Base-by-base conservation (phyloP, 78 protist species). In the Emiliania huxleyi region DNA sequence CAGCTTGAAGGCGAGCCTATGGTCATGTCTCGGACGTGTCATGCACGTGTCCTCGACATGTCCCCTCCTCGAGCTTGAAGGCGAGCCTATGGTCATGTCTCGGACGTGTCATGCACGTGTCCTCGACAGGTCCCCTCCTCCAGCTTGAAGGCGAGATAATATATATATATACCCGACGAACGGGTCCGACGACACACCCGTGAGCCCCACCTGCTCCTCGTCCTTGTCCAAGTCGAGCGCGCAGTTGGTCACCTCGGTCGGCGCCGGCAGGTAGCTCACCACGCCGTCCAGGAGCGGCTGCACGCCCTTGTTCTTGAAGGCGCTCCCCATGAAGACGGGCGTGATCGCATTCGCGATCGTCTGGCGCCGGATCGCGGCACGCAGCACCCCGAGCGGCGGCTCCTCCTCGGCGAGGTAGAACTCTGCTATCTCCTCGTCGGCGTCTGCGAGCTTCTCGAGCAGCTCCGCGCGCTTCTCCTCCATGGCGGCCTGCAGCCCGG, bases 311-410 rank as follows among this genome's bases (percentile, higher is more conserved):
- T 98, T 97, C 93, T 96, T 97, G 95, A 96, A 93, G 29, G 99
- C 99, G 43, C 98, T 92, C 40, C 99, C 99, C 93, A 94, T 81
- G 43, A 96, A 40, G 48, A 98, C 99, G 44, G 99, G 99, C 6
- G 87, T 84, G 87, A 98, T 94, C 73, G 56, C 93, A 87, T 56
- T 75, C 5, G 62, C 95, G 25, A 97, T 25, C 19, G 96, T 90
- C 37, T 95, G 73, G 25, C 96, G 40, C 3, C 98, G 96, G 43
- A 97, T 81, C 22, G 97, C 98, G 0, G 95, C 93, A 33, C 43
- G 42, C 23, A 45, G 25, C 43, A 6, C 8, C 42, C 0, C 55
- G n/a, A 35, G 40, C 12, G 38, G 52, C 6, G 52, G 49, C 2
- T 12, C 90, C 69, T 75, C 90, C 48, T 38, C 40, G 26, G 35